Base-by-base conservation (phyloP, 140 eudicot species). In the Ambrosia hybrid region DNA sequence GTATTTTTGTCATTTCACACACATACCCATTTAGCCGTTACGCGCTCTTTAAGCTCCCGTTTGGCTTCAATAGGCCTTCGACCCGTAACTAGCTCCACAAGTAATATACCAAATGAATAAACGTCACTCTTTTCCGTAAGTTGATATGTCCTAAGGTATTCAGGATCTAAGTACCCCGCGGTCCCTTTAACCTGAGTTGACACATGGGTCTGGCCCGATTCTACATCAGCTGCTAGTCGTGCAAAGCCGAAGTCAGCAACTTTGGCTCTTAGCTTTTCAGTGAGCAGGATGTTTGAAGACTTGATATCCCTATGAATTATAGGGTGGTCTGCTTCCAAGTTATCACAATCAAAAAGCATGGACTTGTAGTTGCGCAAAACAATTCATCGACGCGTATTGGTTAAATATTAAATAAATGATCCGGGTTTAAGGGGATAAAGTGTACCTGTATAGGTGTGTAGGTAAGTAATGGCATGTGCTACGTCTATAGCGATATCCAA, bases 111-210 rank as follows among this genome's bases (percentile, higher is more conserved):
- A 66, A 94, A 94, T 4, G 99, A 94, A 73, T 90, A 94, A 61
- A 94, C 99, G 53, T 90, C 99, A 65, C 97, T 94, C 75, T 91
- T 94, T 48, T 81, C 95, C 2, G 99, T 94, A 41, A 94, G 99
- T 62, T 94, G 97, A 75, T 88, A 90, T 13, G 95, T 94, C 59
- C 71, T 81, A 14, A 94, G 86, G 79, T 94, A 94, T 69, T 90
- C 99, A 13, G 99, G 99, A 82, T 94, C 99, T 57, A 94, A 83
- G 81, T 94, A 91, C 39, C 99, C 99, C 5, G 99, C 99, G 10
- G 99, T 94, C 76, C 99, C 99, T 86, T 94, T 94, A 48, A 94
- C 97, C 88, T 94, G 99, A 34, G 99, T 94, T 13, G 97, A 94
- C 36, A 94, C 88, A 78, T 94, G 99, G 67, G 97, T 94, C 17